phyloP scores from a whole-genome alignment of 306 rosid genomes.

The Alnus rubra region DNA sequence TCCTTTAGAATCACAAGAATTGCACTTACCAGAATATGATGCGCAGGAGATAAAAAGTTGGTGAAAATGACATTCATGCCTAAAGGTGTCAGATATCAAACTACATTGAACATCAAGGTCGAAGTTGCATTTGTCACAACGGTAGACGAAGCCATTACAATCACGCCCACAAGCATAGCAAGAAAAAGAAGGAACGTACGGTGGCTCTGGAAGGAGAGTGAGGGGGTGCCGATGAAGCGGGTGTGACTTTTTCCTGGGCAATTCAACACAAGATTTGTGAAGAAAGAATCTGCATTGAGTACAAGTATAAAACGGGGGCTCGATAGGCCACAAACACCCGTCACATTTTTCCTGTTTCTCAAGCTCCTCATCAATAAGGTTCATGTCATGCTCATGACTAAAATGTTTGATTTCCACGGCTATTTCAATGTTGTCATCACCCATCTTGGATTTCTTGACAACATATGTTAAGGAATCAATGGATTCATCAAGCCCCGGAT shows the following conservation, averaged over 20 bases:
- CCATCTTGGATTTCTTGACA: background rate
- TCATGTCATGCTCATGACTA: background rate
- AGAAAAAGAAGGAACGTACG: no score
- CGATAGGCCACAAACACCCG: background rate
- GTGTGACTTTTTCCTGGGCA: background rate
- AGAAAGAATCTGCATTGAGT: background rate
- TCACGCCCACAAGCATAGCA: fast-evolving
- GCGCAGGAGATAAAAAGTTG: background rate
- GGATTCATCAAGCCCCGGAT: background rate
- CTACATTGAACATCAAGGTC: background rate
- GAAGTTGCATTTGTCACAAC: fast-evolving
- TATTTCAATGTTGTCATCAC: background rate
- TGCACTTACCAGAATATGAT: fast-evolving
- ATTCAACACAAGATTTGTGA: background rate
- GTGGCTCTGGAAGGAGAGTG: background rate
- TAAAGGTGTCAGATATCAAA: background rate
- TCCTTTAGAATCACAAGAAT: fast-evolving
- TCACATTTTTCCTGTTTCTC: background rate
- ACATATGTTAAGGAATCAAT: background rate
- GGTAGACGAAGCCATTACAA: background rate
- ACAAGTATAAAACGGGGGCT: background rate
- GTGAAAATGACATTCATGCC: background rate
- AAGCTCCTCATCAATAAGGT: background rate
- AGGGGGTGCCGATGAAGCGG: background rate
- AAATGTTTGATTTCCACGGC: background rate